phyloP scores from a whole-genome alignment of 2,329 filamentous ascomycete species.

The Neoscytalidium dimidiatum region DNA sequence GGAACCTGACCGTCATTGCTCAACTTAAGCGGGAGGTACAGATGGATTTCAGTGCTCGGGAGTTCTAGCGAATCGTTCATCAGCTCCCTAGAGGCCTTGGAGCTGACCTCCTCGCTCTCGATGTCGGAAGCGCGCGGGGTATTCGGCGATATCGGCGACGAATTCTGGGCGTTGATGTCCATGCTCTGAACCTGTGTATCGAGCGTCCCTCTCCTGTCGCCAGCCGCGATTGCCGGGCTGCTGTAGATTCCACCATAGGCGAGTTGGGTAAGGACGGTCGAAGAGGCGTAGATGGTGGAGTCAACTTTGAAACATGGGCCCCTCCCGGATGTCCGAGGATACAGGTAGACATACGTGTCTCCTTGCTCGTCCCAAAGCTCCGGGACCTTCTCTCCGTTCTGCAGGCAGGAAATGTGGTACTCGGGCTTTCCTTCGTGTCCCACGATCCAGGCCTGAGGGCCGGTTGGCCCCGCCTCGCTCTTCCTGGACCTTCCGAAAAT shows the following conservation, averaged over 20 bases:
- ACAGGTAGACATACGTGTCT: conserved; percentile 66
- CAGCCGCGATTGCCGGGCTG: conserved; percentile 25
- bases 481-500: conserved; percentile 33
- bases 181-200: conserved; percentile 31
- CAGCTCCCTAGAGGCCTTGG: conserved; percentile 50
- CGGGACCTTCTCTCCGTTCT: conserved; percentile 54
- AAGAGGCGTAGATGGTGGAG: conserved; percentile 60
- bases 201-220: conserved; percentile 30
- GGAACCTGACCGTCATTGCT: conserved; percentile 49
- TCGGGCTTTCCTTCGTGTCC: conserved; percentile 58
- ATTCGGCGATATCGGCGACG: conserved; percentile 25
- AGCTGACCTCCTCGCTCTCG: conserved; percentile 44
- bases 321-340: conserved; percentile 57
- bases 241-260: conserved; percentile 57
- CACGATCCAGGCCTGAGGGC: conserved; percentile 58
- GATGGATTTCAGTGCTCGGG: conserved; percentile 50
- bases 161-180: conserved; percentile 28
- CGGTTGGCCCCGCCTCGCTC: conserved; percentile 24
- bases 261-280: conserved; percentile 56
- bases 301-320: conserved; percentile 64
- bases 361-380: conserved; percentile 65
- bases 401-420: conserved; percentile 56
- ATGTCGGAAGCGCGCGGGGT: conserved; percentile 33
- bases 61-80: conserved; percentile 51
- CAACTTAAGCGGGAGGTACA: conserved; percentile 61